Conservation (phyloP, 2,329 filamentous ascomycete genomes). For the Fusarium mundagurra region DNA sequence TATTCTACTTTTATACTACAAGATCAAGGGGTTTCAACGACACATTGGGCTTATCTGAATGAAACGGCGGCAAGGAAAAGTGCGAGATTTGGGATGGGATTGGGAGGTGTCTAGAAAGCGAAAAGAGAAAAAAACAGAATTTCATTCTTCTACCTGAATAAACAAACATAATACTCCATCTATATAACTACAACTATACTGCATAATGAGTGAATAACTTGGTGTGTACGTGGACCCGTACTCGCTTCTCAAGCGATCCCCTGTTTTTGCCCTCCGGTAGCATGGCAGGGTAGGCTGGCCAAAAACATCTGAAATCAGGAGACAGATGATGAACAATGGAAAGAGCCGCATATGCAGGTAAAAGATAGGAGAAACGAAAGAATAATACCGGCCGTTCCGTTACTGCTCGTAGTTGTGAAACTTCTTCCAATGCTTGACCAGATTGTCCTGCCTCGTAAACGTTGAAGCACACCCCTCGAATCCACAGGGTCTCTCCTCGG, state of each 20-base stretch:
- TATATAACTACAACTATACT: neutral
- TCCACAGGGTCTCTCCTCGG: neutral
- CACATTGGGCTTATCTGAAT: conserved; percentile 12
- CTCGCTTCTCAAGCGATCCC: neutral
- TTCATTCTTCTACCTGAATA: conserved; percentile 17
- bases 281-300: conserved; percentile 22
- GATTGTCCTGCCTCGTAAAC: conserved; percentile 36
- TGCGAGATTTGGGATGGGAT: neutral
- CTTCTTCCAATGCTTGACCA: conserved; percentile 32
- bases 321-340: neutral
- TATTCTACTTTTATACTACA: neutral
- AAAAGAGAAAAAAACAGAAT: conserved; percentile 23
- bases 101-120: neutral
- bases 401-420: conserved; percentile 2
- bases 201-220: neutral
- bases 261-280: neutral
- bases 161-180: conserved; percentile 8
- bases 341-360: neutral
- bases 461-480: neutral
- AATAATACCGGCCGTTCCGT: neutral
- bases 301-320: conserved; percentile 12
- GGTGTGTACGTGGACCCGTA: neutral
- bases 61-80: conserved; percentile 30
- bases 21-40: conserved; percentile 1
- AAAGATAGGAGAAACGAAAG: neutral